Conservation (phyloP, 2,329 filamentous ascomycete genomes). For the Scopulariopsis brevicaulis region DNA sequence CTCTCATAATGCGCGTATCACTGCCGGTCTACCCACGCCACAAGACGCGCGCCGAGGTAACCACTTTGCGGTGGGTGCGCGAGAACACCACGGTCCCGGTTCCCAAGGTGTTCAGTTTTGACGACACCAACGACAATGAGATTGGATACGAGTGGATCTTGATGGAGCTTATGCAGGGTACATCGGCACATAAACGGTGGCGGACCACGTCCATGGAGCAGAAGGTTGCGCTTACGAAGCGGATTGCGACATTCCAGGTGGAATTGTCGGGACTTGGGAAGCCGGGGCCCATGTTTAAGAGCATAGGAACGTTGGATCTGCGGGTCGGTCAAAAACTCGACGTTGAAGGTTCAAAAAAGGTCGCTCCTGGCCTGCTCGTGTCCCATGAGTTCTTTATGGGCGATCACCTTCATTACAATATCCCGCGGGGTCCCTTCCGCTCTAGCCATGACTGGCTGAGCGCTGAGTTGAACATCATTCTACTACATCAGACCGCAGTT, state of each 20-base stretch:
- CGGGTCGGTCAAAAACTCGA: neutral
- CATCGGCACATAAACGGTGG: conserved; percentile 10
- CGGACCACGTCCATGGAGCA: conserved; percentile 17
- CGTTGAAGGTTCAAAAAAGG: neutral
- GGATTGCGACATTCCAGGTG: conserved; percentile 17
- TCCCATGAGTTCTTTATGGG: conserved; percentile 21
- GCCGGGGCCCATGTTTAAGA: conserved; percentile 9
- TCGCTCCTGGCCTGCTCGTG: conserved; percentile 16
- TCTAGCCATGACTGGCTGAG: conserved; percentile 25
- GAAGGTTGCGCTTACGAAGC: conserved; percentile 18
- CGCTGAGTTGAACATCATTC: conserved; percentile 16
- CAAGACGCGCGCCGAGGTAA: conserved; percentile 25
- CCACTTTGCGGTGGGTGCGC: conserved; percentile 20
- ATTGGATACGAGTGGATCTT: conserved; percentile 27
- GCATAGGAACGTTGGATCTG: conserved; percentile 14
- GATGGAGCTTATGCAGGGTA: conserved; percentile 18
- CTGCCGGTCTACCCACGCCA: conserved; percentile 21
- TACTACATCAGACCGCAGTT: conserved; percentile 13
- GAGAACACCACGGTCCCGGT: conserved; percentile 19
- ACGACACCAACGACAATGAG: conserved; percentile 17
- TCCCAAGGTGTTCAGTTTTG: conserved; percentile 19
- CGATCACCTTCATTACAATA: conserved; percentile 15
- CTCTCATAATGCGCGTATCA: conserved; percentile 19
- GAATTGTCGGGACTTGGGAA: conserved; percentile 14
- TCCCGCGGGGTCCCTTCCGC: conserved; percentile 22